Conservation (phyloP, 2,329 filamentous ascomycete genomes). For the Colletotrichum sp. region DNA sequence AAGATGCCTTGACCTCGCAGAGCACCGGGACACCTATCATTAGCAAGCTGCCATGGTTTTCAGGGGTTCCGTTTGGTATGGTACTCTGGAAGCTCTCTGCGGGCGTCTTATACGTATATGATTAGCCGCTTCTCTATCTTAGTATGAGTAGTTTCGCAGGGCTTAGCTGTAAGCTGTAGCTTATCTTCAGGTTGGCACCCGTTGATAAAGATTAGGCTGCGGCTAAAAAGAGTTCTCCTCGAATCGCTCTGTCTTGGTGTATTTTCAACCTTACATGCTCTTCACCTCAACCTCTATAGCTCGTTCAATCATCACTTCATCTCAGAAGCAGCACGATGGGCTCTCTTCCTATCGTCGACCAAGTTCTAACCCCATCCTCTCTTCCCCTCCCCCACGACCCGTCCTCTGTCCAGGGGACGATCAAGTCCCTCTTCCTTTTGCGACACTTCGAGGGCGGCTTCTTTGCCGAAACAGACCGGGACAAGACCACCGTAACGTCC, state of each 20-base stretch:
- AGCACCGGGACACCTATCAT: background rate
- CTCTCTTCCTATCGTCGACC: background rate
- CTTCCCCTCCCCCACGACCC: slow-evolving; percentile 10
- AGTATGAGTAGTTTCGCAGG: background rate
- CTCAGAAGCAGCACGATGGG: background rate
- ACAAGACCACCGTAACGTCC: slow-evolving; percentile 55
- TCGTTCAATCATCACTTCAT: background rate
- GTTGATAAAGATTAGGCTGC: background rate
- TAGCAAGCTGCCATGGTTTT: background rate
- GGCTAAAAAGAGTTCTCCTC: background rate
- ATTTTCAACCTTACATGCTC: background rate
- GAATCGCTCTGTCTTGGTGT: background rate
- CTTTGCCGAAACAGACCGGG: slow-evolving; percentile 65
- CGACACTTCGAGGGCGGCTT: slow-evolving; percentile 69
- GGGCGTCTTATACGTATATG: background rate
- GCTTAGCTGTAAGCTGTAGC: background rate
- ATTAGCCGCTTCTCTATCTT: background rate
- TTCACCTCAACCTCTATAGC: background rate
- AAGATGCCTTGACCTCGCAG: accelerated
- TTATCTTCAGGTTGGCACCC: background rate
- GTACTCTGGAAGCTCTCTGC: background rate
- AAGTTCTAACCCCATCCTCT: slow-evolving; percentile 2
- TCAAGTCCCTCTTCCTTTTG: slow-evolving; percentile 47
- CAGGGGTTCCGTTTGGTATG: background rate
- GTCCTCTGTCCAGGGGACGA: slow-evolving; percentile 24